phyloP scores from a whole-genome alignment of 2,329 filamentous ascomycete genomes.

The Fusarium ramigenum region DNA sequence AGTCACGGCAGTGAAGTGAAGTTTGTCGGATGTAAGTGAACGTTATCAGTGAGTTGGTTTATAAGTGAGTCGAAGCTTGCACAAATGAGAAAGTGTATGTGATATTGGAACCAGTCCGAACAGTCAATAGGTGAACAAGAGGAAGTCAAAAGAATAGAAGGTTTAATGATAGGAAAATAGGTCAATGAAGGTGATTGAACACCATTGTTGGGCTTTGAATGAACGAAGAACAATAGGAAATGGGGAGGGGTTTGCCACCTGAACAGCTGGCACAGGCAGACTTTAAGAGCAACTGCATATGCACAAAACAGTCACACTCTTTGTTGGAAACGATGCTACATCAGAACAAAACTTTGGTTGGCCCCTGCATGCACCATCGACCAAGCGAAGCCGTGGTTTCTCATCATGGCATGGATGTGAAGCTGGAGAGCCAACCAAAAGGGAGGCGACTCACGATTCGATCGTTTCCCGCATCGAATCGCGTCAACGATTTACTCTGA shows the following conservation, averaged over 20 bases:
- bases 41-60: background rate
- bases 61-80: constrained; percentile 1
- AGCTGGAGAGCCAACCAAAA: constrained; percentile 19
- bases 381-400: constrained; percentile 22
- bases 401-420: constrained; percentile 11
- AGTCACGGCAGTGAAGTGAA: constrained; percentile 8
- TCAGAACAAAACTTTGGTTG: constrained; percentile 3
- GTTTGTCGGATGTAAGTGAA: constrained; percentile 5
- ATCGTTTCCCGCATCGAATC: constrained; percentile 23
- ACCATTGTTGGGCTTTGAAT: constrained; percentile 44
- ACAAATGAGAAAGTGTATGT: constrained; percentile 25
- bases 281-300: constrained; percentile 40
- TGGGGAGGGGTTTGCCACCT: constrained; percentile 21
- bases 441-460: constrained; percentile 21
- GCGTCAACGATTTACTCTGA: constrained; percentile 5
- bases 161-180: constrained; percentile 32
- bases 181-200: constrained; percentile 38
- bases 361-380: constrained; percentile 19
- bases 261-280: constrained; percentile 32
- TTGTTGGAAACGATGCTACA: constrained; percentile 12
- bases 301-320: constrained; percentile 15
- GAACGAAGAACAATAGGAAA: constrained; percentile 33
- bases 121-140: constrained; percentile 25
- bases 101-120: constrained; percentile 34
- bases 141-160: constrained; percentile 24